Conservation (phyloP, 805 yeast species). For the Sugiyamaella floridensis region DNA sequence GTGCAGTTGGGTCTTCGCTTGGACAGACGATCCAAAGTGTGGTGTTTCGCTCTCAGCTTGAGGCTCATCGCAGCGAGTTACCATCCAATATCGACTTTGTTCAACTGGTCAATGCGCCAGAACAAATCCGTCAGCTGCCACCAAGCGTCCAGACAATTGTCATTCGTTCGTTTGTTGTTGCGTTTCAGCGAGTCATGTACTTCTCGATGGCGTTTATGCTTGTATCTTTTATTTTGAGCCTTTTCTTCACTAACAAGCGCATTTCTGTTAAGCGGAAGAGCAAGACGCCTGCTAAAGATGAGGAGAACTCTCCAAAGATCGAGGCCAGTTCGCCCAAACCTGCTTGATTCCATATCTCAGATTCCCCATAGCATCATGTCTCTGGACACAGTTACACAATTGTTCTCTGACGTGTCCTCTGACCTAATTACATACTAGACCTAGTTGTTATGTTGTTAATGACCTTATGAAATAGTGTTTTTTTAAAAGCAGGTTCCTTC, state of each 20-base stretch:
- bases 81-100: background rate
- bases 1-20: slow-evolving; percentile 37
- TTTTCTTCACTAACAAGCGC: slow-evolving; percentile 17
- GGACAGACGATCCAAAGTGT: slow-evolving; percentile 37
- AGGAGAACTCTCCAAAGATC: background rate
- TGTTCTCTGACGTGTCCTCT: too few relatives aligned
- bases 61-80: background rate
- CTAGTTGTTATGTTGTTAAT: too few relatives aligned
- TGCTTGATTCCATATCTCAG: background rate
- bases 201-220: slow-evolving; percentile 13
- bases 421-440: too few relatives aligned
- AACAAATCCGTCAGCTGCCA: slow-evolving; percentile 11
- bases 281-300: background rate
- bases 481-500: too few relatives aligned
- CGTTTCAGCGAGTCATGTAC: slow-evolving; percentile 16
- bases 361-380: background rate
- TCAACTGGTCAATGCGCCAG: slow-evolving; percentile 15
- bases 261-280: slow-evolving; percentile 2
- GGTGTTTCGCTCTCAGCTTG: slow-evolving; percentile 20
- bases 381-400: too few relatives aligned
- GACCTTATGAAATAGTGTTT: too few relatives aligned
- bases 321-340: background rate
- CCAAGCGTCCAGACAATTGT: slow-evolving; percentile 3
- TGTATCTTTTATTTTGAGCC: slow-evolving; percentile 8
- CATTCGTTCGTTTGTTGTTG: slow-evolving; percentile 14